A percentile compares a stretch with the other conserved stretches of the same genome.
phyloP scores from a whole-genome alignment of 2,329 filamentous ascomycete genomes.

The Sphaerostilbella broomeana region DNA sequence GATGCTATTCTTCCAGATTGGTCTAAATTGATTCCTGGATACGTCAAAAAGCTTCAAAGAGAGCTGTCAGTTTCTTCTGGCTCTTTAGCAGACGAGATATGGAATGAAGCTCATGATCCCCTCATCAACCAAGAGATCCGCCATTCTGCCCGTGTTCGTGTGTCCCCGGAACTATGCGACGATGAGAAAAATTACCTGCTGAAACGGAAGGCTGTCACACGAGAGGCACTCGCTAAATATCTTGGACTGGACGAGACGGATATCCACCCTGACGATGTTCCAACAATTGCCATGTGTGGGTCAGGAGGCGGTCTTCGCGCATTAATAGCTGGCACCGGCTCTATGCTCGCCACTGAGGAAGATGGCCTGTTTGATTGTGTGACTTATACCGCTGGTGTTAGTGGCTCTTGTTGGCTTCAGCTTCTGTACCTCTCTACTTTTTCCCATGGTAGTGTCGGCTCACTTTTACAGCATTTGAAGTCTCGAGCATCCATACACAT shows the following conservation, averaged over 20 bases:
- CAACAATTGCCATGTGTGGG: slow-evolving; percentile 87
- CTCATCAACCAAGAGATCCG: slow-evolving; percentile 79
- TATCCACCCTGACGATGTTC: slow-evolving; percentile 89
- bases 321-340: slow-evolving; percentile 83
- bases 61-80: slow-evolving; percentile 84
- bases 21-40: slow-evolving; percentile 68
- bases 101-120: slow-evolving; percentile 82
- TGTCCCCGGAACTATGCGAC: slow-evolving; percentile 72
- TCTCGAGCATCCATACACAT: slow-evolving; percentile 80
- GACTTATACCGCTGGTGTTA: slow-evolving; percentile 93
- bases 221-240: slow-evolving; percentile 72
- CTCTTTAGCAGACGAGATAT: slow-evolving; percentile 86
- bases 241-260: slow-evolving; percentile 70
- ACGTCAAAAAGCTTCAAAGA: slow-evolving; percentile 73
- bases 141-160: slow-evolving; percentile 72
- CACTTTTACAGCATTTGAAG: slow-evolving; percentile 79
- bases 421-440: slow-evolving; percentile 72
- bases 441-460: slow-evolving; percentile 57
- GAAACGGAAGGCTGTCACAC: slow-evolving; percentile 61
- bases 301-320: slow-evolving; percentile 88
- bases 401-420: slow-evolving; percentile 94
- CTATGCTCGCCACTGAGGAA: slow-evolving; percentile 75
- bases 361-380: slow-evolving; percentile 88
- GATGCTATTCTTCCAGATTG: slow-evolving; percentile 74
- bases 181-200: slow-evolving; percentile 73